Conservation (phyloP, 768 basidiomycete species). For the Phlebiopsis gigantea region DNA sequence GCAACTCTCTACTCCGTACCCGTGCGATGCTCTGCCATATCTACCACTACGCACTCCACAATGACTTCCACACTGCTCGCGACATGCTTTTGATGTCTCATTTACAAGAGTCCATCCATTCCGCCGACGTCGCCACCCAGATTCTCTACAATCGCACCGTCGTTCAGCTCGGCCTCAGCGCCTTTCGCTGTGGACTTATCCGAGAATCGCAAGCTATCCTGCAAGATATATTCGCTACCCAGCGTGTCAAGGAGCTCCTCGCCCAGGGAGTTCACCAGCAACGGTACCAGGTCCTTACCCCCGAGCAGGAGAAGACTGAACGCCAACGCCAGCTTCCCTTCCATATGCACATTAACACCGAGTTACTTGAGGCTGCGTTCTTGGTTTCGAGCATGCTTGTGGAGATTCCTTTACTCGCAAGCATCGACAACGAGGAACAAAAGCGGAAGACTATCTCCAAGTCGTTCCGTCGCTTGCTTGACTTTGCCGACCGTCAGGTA, state of each 20-base stretch:
- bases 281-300: slow-evolving; percentile 78
- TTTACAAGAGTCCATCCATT: slow-evolving; percentile 92
- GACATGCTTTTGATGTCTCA: slow-evolving; percentile 99
- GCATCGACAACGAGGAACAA: slow-evolving; percentile 90
- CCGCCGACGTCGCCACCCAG: slow-evolving; percentile 94
- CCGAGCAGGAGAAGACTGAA: slow-evolving; percentile 97
- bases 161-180: slow-evolving; percentile 94
- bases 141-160: slow-evolving; percentile 97
- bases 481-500: slow-evolving; percentile 95
- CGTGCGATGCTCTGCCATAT: slow-evolving; percentile 91
- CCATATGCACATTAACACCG: slow-evolving; percentile 99
- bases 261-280: slow-evolving; percentile 96
- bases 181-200: slow-evolving; percentile 93
- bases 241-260: slow-evolving; percentile 93
- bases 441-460: slow-evolving; percentile 94
- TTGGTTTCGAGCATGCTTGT: slow-evolving; percentile 98
- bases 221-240: slow-evolving; percentile 94
- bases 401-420: slow-evolving; percentile 92
- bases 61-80: slow-evolving; percentile 93
- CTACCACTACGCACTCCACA: slow-evolving; percentile 85
- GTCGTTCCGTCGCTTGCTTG: slow-evolving; percentile 90
- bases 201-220: slow-evolving; percentile 90
- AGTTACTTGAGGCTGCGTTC: slow-evolving; percentile 95
- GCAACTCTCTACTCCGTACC: slow-evolving; percentile 88
- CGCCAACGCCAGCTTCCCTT: slow-evolving; percentile 94